These are phyloP conservation scores for Xylaria sp. DNA, from an alignment of 2,329 filamentous ascomycete genomes.

Conservation along the genomic window DNA sequence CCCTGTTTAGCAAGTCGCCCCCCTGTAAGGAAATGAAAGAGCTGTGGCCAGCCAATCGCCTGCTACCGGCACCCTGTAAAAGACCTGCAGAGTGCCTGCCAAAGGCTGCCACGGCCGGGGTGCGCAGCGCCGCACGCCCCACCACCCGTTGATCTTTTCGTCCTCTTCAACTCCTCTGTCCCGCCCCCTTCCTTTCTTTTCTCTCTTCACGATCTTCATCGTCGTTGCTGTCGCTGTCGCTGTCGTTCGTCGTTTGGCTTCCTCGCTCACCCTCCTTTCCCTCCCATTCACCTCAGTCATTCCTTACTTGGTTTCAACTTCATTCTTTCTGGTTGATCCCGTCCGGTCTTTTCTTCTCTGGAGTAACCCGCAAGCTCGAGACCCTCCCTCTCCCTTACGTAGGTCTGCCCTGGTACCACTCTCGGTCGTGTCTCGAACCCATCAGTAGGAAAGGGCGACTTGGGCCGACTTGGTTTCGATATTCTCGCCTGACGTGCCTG, in stretches of 20 bases:
- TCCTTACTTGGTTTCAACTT: conserved; percentile 47
- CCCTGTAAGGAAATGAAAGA: conserved; percentile 16
- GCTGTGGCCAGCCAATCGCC: conserved; percentile 20
- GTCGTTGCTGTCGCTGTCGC: conserved; percentile 38
- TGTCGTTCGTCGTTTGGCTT: conserved; percentile 37
- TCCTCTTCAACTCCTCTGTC: conserved; percentile 23
- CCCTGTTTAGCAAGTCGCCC: conserved; percentile 2
- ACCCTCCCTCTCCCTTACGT: conserved; percentile 36
- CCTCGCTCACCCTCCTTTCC: conserved; percentile 34
- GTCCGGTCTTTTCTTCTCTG: conserved; percentile 48
- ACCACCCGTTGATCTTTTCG: conserved; percentile 25
- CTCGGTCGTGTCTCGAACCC: conserved; percentile 22
- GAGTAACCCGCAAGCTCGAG: conserved; percentile 37
- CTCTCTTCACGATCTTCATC: conserved; percentile 40
- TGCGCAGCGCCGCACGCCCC: not conserved
- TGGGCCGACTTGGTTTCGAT: conserved; percentile 8
- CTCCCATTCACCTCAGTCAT: conserved; percentile 44
- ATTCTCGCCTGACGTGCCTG: conserved; percentile 6
- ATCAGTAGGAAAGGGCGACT: not conserved
- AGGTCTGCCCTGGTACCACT: conserved; percentile 15
- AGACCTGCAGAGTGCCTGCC: not conserved
- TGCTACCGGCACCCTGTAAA: conserved; percentile 6
- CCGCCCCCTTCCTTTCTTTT: conserved; percentile 33
- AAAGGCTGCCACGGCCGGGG: not conserved
- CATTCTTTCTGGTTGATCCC: conserved; percentile 51